phyloP scores from a whole-genome alignment of 2,329 filamentous ascomycete species.

The Alternaria tenuissima region DNA sequence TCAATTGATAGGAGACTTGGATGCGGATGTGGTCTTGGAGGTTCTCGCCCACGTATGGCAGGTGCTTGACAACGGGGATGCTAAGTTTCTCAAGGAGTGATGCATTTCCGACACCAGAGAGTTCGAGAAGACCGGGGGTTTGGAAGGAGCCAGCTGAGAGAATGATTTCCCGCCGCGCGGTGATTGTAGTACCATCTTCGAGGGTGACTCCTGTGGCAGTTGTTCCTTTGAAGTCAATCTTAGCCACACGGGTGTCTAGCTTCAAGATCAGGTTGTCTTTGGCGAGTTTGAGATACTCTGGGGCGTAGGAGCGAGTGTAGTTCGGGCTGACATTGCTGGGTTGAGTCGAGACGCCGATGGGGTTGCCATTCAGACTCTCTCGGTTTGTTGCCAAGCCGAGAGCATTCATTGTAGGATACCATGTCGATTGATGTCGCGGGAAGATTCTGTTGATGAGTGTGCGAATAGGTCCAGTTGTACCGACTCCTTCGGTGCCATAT shows the following conservation, averaged over 20 bases:
- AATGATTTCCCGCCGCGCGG: conserved; percentile 41
- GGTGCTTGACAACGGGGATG: conserved; percentile 29
- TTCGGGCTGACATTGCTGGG: conserved; percentile 59
- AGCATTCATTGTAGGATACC: conserved; percentile 57
- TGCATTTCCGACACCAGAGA: conserved; percentile 35
- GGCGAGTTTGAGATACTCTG: conserved; percentile 55
- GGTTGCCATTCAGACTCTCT: conserved; percentile 61
- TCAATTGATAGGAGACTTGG: conserved; percentile 34
- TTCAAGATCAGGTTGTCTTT: conserved; percentile 55
- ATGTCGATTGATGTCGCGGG: conserved; percentile 55
- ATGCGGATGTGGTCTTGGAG: conserved; percentile 47
- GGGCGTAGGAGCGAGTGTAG: conserved; percentile 61
- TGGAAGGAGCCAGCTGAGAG: conserved; percentile 39
- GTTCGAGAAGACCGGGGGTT: conserved; percentile 36
- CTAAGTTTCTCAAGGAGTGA: conserved; percentile 24
- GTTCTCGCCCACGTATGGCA: conserved; percentile 40
- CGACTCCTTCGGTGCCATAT: conserved; percentile 42
- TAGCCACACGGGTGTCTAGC: conserved; percentile 49
- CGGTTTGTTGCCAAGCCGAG: conserved; percentile 54
- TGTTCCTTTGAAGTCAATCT: conserved; percentile 48
- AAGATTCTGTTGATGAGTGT: conserved; percentile 54
- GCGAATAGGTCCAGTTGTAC: conserved; percentile 42
- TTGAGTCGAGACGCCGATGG: conserved; percentile 61
- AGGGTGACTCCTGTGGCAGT: conserved; percentile 46
- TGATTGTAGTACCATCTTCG: conserved; percentile 39